Evolutionary conservation across 2,329 filamentous ascomycete species (phyloP).

Genomic region (Ilyonectria mors-panacis): DNA sequence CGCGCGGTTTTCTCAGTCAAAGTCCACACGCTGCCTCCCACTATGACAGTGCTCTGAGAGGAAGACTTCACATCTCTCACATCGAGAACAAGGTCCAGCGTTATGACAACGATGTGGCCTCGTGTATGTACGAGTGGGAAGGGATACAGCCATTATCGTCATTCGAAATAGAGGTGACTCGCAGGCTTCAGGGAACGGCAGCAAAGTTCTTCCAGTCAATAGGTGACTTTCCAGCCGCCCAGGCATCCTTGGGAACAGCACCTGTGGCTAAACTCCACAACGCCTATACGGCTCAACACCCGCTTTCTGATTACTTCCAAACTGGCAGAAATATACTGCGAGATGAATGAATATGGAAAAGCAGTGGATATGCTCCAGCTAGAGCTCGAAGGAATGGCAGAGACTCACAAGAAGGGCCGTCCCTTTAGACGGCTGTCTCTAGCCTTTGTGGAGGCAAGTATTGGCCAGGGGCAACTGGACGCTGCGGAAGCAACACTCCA

Average conservation of each 20-base stretch:
- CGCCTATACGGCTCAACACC: conserved; percentile 47
- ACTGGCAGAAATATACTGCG: conserved; percentile 50
- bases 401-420: conserved; percentile 37
- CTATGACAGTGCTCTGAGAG: conserved; percentile 49
- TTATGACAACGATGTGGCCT: conserved; percentile 49
- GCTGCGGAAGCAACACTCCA: conserved; percentile 32
- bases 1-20: conserved; percentile 42
- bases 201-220: conserved; percentile 53
- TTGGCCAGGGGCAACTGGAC: conserved; percentile 40
- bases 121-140: conserved; percentile 51
- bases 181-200: conserved; percentile 50
- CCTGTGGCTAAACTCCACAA: conserved; percentile 43
- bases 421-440: conserved; percentile 46
- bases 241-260: conserved; percentile 51
- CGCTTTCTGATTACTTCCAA: conserved; percentile 46
- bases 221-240: conserved; percentile 49
- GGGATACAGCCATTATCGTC: conserved; percentile 48
- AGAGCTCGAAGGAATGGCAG: conserved; percentile 39
- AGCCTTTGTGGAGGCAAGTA: conserved; percentile 42
- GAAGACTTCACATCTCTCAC: conserved; percentile 53
- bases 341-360: conserved; percentile 45
- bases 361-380: conserved; percentile 41
- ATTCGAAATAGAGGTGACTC: conserved; percentile 53
- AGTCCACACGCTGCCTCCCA: conserved; percentile 35
- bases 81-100: conserved; percentile 54